phyloP scores from a whole-genome alignment of 2,329 filamentous ascomycete species.

The Apiospora kogelbergensis region DNA sequence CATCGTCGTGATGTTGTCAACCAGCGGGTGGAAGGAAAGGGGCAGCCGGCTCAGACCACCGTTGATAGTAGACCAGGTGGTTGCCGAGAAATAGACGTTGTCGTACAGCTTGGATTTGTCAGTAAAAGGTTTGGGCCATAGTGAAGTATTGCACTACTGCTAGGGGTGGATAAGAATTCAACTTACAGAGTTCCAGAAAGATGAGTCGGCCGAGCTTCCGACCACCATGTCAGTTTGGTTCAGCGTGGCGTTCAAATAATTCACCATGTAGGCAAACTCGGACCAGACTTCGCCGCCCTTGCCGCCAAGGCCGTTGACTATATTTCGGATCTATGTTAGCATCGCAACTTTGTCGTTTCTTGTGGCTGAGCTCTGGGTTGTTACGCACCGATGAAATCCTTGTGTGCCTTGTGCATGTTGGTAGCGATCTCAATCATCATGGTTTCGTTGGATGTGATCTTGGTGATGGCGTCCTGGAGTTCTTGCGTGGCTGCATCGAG shows the following conservation, averaged over 20 bases:
- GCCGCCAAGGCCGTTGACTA: constrained; percentile 35
- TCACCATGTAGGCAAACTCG: constrained; percentile 61
- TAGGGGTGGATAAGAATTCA: not conserved
- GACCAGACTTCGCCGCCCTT: constrained; percentile 62
- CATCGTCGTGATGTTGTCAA: constrained; percentile 57
- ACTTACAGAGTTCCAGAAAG: constrained; percentile 46
- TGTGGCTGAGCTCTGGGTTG: no score
- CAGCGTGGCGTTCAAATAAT: constrained; percentile 52
- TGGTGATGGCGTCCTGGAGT: constrained; percentile 37
- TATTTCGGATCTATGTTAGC: no score
- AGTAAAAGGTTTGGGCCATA: not conserved
- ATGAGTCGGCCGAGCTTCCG: constrained; percentile 41
- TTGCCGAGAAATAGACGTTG: constrained; percentile 58
- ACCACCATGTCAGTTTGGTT: constrained; percentile 53
- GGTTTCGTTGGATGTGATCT: constrained; percentile 34
- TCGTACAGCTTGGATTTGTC: constrained; percentile 45
- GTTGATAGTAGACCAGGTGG: constrained; percentile 65
- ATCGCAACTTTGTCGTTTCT: no score
- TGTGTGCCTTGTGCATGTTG: constrained; percentile 46
- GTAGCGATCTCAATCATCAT: constrained; percentile 38
- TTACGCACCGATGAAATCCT: constrained; percentile 33
- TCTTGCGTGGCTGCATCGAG: constrained; percentile 33
- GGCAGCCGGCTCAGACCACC: constrained; percentile 56
- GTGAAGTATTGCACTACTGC: not conserved
- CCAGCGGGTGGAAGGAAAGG: constrained; percentile 59